Conservation (phyloP, 1,284 basidiomycete genomes). For the Trametes hirsuta region DNA sequence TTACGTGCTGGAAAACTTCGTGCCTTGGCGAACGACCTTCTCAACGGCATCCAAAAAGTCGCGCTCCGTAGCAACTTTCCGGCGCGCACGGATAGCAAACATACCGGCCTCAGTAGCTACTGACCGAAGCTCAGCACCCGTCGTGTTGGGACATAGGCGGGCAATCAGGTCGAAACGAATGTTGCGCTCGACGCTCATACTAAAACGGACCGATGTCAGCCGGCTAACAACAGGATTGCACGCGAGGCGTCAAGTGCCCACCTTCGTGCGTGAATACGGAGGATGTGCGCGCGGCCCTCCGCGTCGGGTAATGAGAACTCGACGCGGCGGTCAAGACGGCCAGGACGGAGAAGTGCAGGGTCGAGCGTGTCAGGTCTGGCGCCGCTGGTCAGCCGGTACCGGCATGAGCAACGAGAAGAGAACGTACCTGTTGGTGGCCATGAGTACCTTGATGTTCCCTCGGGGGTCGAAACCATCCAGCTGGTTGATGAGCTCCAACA, state of each 20-base stretch:
- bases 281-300: slow-evolving; percentile 95
- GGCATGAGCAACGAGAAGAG: slow-evolving; percentile 1
- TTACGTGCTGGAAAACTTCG: slow-evolving; percentile 92
- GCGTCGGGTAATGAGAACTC: slow-evolving; percentile 97
- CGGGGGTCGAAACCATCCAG: slow-evolving; percentile 98
- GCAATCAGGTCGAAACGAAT: slow-evolving; percentile 99
- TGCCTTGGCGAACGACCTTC: slow-evolving; percentile 97
- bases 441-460: slow-evolving; percentile 99
- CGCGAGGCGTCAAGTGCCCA: slow-evolving; percentile 35
- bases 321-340: slow-evolving; percentile 93
- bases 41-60: slow-evolving; percentile 99
- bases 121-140: slow-evolving; percentile 94
- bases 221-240: slow-evolving; percentile 3
- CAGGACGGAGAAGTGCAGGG: slow-evolving; percentile 94
- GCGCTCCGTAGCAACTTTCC: slow-evolving; percentile 97
- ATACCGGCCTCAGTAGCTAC: slow-evolving; percentile 99
- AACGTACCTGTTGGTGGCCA: slow-evolving; percentile 94
- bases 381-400: slow-evolving; percentile 6
- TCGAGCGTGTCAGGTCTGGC: slow-evolving; percentile 95
- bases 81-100: slow-evolving; percentile 97
- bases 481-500: slow-evolving; percentile 99
- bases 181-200: slow-evolving; percentile 97
- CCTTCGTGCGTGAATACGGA: slow-evolving; percentile 96
- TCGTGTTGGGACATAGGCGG: slow-evolving; percentile 96
- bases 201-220: slow-evolving; percentile 36